Evolutionary conservation across 345 rosid genomes (phyloP), one percentile per base, ranked within the genome.

Genomic region (Murraya paniculata): DNA sequence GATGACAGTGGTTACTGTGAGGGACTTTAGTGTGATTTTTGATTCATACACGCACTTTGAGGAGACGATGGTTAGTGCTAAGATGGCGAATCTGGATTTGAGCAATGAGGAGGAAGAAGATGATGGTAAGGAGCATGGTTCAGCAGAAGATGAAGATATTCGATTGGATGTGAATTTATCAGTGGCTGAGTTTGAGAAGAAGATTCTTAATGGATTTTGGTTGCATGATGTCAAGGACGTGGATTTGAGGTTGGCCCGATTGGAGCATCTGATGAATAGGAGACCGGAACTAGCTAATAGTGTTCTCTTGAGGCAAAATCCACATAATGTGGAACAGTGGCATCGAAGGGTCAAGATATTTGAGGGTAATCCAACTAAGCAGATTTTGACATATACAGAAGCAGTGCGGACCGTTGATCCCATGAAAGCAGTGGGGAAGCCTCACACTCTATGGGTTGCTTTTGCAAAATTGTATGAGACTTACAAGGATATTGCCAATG

Each of bases 301-400:
- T 77, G 98, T 96, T 24, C 97, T 96, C 75, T 79, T 96, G 70
- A 88, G 98, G 72, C 98, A 94, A 77, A 96, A 96, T 86, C 99
- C 99, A 5, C 99, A 96, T 86, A 94, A 96, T 77, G 98, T 96
- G 79, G 99, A 96, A 72, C 99, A 96, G 55, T 96, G 99, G 98
- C 98, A 94, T 78, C 87, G 98, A 30, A 89, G 99, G 80, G 98
- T 94, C 41, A 92, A 90, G 89, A 85, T 96, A 53, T 96, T 96
- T 80, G 97, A 91, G 77, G 98, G 94, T 66, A 88, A 92, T 64
- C 97, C 99, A 57, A 88, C 91, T 3, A 94, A 86, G 84, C 99
- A 96, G 90, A 92, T 96, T 73, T 86, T 93, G 76, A 96, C 98
- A 0, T 96, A 88, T 75, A 94, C 99, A 16, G 98, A 96, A 85